Base-by-base conservation (phyloP, 1,284 basidiomycete species). In the Moesziomyces antarcticus region DNA sequence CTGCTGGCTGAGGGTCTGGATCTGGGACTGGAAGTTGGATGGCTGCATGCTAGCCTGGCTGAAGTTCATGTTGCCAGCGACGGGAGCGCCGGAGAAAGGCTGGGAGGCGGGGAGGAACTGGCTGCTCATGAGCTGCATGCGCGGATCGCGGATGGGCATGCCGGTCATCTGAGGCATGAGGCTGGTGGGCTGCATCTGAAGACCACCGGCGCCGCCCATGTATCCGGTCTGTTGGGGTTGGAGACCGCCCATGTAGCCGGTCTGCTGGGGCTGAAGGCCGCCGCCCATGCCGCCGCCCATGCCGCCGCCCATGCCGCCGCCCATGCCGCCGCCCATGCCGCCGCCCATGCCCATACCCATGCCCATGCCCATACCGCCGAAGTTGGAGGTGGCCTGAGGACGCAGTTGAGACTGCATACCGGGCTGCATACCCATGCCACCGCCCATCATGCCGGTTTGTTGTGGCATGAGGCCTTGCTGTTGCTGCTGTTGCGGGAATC, bases 1-100 rank as follows among this genome's bases (percentile, higher is more conserved):
- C 55, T 89, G 86, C 84, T 93, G 90, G 25, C 75, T 72, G 30
- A 81, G 71, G 25, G 70, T 77, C 54, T 83, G 82, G 42, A 83
- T 78, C 25, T 72, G 70, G 18, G 71, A 69, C 56, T 83, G 82
- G 55, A 83, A 83, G 52, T 77, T 81, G 51, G 79, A 76, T 1
- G 82, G 81, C 54, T 82, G 80, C 76, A 83, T 69, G 54, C 75
- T 78, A 27, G 77, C 78, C 59, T 77, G 76, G 43, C 58, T 77
- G 56, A 83, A 83, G 62, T 82, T 83, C 80, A 83, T 82, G 65
- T 79, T 81, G 63, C 67, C 61, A 5, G 79, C 74, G 20, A 69
- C 56, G n/a, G 80, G 80, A 24, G 76, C 73, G 20, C 82, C 82
- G n/a, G 75, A 74, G 58, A 77, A 84, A 21, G 82, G 81, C 41